These are phyloP conservation scores for Shiraia sp. DNA, from an alignment of 2,329 filamentous ascomycete species.

Conservation along the genomic window DNA sequence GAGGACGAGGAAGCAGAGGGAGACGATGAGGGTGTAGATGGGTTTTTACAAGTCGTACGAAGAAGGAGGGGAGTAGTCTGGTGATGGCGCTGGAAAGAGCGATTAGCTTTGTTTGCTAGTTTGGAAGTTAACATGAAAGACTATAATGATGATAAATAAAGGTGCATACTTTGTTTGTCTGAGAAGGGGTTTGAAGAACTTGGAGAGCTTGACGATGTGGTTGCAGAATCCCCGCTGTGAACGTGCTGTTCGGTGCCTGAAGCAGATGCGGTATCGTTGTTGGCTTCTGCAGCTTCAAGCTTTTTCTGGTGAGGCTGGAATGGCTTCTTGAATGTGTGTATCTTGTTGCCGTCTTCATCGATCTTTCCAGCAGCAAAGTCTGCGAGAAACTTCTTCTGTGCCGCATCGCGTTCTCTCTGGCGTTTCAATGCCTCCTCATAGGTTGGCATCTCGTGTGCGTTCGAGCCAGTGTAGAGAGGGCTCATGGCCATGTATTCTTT, in stretches of 20 bases:
- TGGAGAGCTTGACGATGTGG: background rate
- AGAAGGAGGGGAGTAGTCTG: no score
- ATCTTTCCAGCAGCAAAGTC: slow-evolving; percentile 21
- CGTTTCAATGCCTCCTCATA: slow-evolving; percentile 13
- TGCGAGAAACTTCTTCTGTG: slow-evolving; percentile 13
- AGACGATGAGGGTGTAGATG: no score
- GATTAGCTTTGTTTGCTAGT: no score
- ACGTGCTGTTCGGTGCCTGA: background rate
- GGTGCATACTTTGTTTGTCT: background rate
- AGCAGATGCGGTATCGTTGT: no score
- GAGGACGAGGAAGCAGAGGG: background rate
- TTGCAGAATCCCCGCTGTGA: background rate
- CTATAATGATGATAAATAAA: no score
- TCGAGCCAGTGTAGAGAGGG: slow-evolving; percentile 8
- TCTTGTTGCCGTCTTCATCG: slow-evolving; percentile 18
- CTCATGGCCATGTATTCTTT: slow-evolving; percentile 14
- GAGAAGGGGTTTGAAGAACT: background rate
- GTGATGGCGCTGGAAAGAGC: no score
- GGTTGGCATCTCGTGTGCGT: slow-evolving; percentile 12
- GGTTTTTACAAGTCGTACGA: no score
- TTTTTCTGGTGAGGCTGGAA: background rate
- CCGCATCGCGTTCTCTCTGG: slow-evolving; percentile 16
- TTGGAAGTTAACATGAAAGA: no score
- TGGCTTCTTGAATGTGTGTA: background rate
- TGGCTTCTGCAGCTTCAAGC: no score